Evolutionary conservation across 805 yeast species (phyloP).

Genomic region (Pichia phayaonensis): DNA sequence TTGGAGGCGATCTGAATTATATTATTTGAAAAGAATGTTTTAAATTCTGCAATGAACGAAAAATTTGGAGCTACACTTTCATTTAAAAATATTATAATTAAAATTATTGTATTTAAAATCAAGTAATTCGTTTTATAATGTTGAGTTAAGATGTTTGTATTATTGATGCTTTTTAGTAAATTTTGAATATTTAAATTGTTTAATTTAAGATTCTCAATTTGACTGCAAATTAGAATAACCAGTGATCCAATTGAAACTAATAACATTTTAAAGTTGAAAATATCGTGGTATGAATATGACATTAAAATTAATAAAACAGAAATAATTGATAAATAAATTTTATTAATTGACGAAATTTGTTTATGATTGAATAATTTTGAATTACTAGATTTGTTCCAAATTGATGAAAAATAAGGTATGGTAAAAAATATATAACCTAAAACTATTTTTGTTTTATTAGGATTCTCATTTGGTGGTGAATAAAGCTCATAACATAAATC

Average conservation of each 20-base stretch:
- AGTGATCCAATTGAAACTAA: conserved; percentile 26
- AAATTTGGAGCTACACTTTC: conserved; percentile 7
- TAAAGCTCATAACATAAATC: conserved; percentile 1
- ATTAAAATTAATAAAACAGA: conserved; percentile 8
- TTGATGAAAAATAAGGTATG: neutral
- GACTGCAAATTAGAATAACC: conserved; percentile 23
- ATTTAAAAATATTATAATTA: conserved; percentile 11
- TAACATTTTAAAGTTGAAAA: conserved; percentile 24
- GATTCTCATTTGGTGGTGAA: neutral
- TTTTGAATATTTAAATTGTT: conserved; percentile 8
- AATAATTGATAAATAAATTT: neutral
- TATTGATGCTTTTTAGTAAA: conserved; percentile 14
- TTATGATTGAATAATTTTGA: neutral
- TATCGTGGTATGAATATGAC: conserved; percentile 9
- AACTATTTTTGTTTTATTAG: neutral
- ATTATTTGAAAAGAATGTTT: conserved; percentile 8
- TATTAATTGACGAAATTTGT: neutral
- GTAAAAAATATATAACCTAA: conserved; percentile 7
- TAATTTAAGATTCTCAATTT: conserved; percentile 18
- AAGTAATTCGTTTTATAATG: conserved; percentile 21
- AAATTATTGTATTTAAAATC: conserved; percentile 11
- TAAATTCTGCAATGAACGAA: neutral
- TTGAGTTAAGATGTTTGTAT: conserved; percentile 17
- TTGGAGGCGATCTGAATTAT: conserved; percentile 11
- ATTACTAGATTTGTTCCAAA: neutral